Conservation (phyloP, 2,329 filamentous ascomycete genomes). For the Geosmithia putterillii region DNA sequence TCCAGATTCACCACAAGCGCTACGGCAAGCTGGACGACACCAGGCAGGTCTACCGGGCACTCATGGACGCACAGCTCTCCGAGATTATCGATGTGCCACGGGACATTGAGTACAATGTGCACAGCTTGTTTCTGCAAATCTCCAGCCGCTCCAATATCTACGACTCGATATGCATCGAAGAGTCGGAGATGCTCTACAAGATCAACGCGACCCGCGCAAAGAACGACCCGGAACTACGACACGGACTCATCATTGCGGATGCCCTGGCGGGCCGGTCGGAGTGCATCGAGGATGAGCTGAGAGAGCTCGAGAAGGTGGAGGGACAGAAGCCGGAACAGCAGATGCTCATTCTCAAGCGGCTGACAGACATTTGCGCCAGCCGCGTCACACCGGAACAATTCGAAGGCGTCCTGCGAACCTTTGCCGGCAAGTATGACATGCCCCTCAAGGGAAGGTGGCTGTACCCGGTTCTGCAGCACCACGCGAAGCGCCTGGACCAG, state of each 20-base stretch:
- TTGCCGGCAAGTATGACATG: slow-evolving; percentile 13
- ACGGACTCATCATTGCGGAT: not conserved
- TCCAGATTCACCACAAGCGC: not conserved
- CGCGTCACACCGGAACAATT: slow-evolving; percentile 11
- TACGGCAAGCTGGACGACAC: slow-evolving; percentile 8
- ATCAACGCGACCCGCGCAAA: not conserved
- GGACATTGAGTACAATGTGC: slow-evolving; percentile 13
- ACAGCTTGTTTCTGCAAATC: slow-evolving; percentile 13
- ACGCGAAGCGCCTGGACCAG: slow-evolving; percentile 15
- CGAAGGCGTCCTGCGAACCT: slow-evolving; percentile 14
- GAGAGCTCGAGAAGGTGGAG: not conserved
- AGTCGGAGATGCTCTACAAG: slow-evolving; percentile 5
- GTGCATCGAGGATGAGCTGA: not conserved
- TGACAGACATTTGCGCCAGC: slow-evolving; percentile 21
- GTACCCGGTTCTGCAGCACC: slow-evolving; percentile 15
- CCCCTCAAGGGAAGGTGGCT: slow-evolving; percentile 14
- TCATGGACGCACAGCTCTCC: slow-evolving; percentile 15
- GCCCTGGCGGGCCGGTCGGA: not conserved
- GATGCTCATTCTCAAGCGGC: slow-evolving; percentile 11
- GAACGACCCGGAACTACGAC: not conserved
- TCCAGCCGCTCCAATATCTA: slow-evolving; percentile 4
- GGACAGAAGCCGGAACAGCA: slow-evolving; percentile 6
- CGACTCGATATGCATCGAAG: not conserved
- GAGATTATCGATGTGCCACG: slow-evolving; percentile 5
- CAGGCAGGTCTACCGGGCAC: slow-evolving; percentile 14